phyloP scores from a whole-genome alignment of 2,329 filamentous ascomycete species.

The Blastomyces gilchristii region DNA sequence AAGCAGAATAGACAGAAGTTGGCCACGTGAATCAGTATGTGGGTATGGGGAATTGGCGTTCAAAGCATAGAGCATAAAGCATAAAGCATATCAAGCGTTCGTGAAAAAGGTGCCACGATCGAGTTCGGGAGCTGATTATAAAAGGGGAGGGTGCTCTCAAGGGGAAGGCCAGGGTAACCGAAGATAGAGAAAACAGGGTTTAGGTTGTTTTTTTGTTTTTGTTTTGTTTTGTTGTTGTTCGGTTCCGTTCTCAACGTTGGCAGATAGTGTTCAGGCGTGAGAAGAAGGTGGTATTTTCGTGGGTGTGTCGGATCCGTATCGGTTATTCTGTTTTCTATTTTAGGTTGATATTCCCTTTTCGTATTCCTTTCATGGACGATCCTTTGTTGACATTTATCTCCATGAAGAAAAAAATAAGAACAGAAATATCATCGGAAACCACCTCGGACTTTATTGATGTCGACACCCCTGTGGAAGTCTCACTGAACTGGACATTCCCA shows the following conservation, averaged over 20 bases:
- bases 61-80: background rate
- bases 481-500: background rate
- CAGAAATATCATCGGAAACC: background rate
- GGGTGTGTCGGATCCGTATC: background rate
- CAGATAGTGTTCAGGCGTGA: background rate
- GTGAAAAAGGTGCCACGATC: background rate
- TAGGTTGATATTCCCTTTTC: background rate
- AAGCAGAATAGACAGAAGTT: background rate
- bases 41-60: background rate
- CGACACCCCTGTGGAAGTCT: background rate
- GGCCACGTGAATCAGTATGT: background rate
- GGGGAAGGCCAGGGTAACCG: background rate
- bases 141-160: background rate
- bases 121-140: background rate
- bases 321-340: background rate
- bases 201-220: background rate
- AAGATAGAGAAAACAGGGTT: background rate
- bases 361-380: background rate
- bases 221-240: background rate
- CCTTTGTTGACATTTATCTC: background rate
- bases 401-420: background rate
- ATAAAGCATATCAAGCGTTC: background rate
- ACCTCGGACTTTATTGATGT: background rate
- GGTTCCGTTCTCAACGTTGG: background rate
- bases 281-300: background rate